Base-by-base conservation (phyloP, 371 early-diverging fungal species). In the Mortierella sp. region DNA sequence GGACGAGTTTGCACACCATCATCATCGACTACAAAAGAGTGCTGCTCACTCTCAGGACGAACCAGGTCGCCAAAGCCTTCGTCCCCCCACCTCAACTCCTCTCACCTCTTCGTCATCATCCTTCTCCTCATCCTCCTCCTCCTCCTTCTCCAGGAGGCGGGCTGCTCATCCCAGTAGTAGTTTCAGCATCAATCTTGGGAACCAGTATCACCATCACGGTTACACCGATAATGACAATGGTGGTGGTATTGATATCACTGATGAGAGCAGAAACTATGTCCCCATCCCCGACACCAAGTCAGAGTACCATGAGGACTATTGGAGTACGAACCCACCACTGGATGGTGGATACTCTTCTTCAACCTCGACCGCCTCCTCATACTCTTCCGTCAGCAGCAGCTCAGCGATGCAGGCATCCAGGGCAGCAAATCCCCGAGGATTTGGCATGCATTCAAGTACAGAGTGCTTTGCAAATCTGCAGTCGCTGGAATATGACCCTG, bases 401-500 rank as follows among this genome's bases (percentile, higher is more conserved):
- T 48, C 63, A 21, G 63, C 51, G 45, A 69, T 63, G 57, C 52
- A 54, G 17, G 59, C 48, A 9, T 69, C 63, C 31, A 57, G 54
- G 14, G 37, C 57, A 24, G 24, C 57, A 17, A 54, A 55, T 22
- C 48, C 46, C 16, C 55, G 71, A 44, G 61, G 49, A 22, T 57
- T 61, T 49, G 43, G 58, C 31, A 19, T 61, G 10, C 66, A 60
- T n/a, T 57, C 63, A 3, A 67, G 37, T 43, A 73, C 67, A 6
- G 74, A 73, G 24, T 86, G 86, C 57, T 86, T 85, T 62, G 83
- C 85, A 28, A 73, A 82, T 24, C 62, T 88, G 14, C 86, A 86
- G 45, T 79, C 86, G 2, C 73, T 88, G 21, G 88, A 88, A 60
- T 81, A 81, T 52, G 86, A 86, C 34, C 79, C 83, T 1, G 85